These are phyloP conservation scores for Ustilaginoidea virens DNA, from an alignment of 2,329 filamentous ascomycete genomes.

Conservation along the genomic window DNA sequence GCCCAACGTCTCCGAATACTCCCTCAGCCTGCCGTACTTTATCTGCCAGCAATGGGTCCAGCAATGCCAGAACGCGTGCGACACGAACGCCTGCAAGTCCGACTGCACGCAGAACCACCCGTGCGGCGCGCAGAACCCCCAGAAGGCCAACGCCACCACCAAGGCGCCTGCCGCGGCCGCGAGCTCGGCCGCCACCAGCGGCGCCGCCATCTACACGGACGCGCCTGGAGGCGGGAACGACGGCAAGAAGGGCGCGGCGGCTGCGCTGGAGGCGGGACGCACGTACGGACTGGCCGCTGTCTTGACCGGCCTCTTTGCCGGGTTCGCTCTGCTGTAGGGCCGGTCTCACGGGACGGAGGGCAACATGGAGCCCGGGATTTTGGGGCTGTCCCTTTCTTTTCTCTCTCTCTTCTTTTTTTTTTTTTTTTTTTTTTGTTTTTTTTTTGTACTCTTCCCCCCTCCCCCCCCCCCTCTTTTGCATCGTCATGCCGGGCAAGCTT, in stretches of 20 bases:
- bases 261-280: slow-evolving; percentile 18
- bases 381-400: no score
- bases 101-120: slow-evolving; percentile 4
- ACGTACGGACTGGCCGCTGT: slow-evolving; percentile 23
- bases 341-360: not conserved
- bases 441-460: no score
- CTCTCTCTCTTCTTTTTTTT: no score
- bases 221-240: slow-evolving; percentile 6
- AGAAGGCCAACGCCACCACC: slow-evolving; percentile 20
- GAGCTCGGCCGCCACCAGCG: slow-evolving; percentile 22
- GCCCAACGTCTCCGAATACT: slow-evolving; percentile 65
- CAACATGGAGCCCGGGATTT: no score
- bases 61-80: slow-evolving; percentile 62
- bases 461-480: no score
- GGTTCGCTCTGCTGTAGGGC: slow-evolving; percentile 23
- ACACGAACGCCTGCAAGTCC: slow-evolving; percentile 45
- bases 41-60: slow-evolving; percentile 56
- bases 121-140: slow-evolving; percentile 10
- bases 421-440: no score
- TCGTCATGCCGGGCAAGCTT: no score
- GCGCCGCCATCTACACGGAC: slow-evolving; percentile 7
- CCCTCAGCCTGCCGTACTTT: slow-evolving; percentile 64
- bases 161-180: slow-evolving; percentile 17
- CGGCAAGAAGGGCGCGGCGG: slow-evolving; percentile 13
- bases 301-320: slow-evolving; percentile 21